Evolutionary conservation across 495 filamentous ascomycete species (phyloP).

Genomic region (Aspergillus avenaceus): DNA sequence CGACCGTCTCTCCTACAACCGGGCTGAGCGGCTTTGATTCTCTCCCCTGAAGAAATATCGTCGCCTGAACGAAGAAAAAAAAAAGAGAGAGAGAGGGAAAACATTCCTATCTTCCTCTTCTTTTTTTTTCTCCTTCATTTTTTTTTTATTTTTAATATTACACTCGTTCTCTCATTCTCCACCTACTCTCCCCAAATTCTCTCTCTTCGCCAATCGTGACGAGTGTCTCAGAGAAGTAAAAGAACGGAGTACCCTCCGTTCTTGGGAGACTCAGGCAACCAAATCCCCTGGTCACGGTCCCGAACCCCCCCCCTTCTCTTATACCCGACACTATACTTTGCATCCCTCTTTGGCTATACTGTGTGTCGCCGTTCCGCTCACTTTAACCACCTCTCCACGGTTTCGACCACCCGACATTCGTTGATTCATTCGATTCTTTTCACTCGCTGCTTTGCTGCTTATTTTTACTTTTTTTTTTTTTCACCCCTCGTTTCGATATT

Average conservation of each 20-base stretch:
- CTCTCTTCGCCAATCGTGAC: conserved; percentile 4
- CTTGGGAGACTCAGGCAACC: conserved; percentile 10
- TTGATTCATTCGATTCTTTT: conserved; percentile 1
- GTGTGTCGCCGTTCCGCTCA: conserved; percentile 36
- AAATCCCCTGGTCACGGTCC: conserved; percentile 4
- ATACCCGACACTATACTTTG: too few species aligned
- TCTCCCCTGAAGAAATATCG: conserved; percentile 16
- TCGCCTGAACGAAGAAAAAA: not conserved
- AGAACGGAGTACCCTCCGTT: conserved; percentile 7
- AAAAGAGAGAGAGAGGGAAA: not conserved
- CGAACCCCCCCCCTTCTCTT: conserved; percentile 11
- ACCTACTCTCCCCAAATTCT: not conserved
- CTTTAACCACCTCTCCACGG: conserved; percentile 17
- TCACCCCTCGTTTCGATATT: not conserved
- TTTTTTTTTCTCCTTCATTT: conserved; percentile 1
- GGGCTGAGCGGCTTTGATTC: not conserved
- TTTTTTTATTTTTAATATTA: too few species aligned
- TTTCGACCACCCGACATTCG: conserved; percentile 6
- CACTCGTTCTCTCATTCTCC: not conserved
- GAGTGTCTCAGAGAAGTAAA: not conserved
- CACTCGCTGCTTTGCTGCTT: conserved; percentile 10
- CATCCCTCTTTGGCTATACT: conserved; percentile 38
- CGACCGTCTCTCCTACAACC: conserved; percentile 22
- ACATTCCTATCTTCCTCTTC: conserved; percentile 14
- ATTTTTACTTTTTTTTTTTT: conserved; percentile 8